phyloP scores from a whole-genome alignment of 805 yeast genomes.

The Candida sakaeoensis region DNA sequence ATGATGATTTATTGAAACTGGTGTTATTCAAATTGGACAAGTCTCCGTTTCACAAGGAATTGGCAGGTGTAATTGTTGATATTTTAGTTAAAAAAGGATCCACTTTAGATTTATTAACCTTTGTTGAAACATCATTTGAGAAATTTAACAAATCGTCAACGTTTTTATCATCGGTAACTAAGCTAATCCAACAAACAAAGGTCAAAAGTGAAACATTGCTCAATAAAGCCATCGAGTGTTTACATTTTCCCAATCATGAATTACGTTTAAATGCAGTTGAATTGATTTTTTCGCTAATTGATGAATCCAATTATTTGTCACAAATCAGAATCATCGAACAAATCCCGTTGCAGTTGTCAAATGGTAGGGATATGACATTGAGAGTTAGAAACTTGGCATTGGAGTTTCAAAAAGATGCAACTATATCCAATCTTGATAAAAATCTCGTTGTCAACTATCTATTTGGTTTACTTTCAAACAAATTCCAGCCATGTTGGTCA shows the following conservation, averaged over 20 bases:
- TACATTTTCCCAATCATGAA: conserved; percentile 47
- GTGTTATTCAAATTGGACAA: neutral
- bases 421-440: conserved; percentile 16
- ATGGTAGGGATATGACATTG: conserved; percentile 70
- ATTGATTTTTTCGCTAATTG: conserved; percentile 34
- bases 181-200: conserved; percentile 2
- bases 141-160: conserved; percentile 30
- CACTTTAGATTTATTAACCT: neutral
- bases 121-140: conserved; percentile 14
- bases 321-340: conserved; percentile 63
- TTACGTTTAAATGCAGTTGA: conserved; percentile 51
- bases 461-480: conserved; percentile 65
- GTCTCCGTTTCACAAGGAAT: conserved; percentile 7
- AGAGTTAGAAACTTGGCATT: conserved; percentile 60
- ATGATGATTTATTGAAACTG: neutral
- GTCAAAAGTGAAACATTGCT: conserved; percentile 13
- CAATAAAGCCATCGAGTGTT: conserved; percentile 22
- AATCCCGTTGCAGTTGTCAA: conserved; percentile 63
- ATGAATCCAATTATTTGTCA: conserved; percentile 36
- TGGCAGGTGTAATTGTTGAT: conserved; percentile 3
- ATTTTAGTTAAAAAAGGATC: neutral
- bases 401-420: conserved; percentile 26
- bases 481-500: conserved; percentile 84
- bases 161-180: conserved; percentile 33
- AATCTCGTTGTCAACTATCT: conserved; percentile 31